Base-by-base conservation (phyloP, 176 grass and related monocot genomes). In the Musa beccarii region DNA sequence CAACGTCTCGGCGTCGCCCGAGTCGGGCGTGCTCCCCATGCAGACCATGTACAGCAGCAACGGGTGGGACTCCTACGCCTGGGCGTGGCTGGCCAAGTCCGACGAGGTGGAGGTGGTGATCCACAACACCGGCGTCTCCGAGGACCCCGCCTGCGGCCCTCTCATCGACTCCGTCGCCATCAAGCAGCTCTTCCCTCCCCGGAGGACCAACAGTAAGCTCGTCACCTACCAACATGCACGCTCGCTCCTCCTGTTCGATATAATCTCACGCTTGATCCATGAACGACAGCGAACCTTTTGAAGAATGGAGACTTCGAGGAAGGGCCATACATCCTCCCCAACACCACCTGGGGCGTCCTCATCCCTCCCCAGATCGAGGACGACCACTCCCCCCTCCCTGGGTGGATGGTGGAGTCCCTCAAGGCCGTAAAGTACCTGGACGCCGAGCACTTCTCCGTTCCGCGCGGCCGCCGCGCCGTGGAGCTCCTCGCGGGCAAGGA, bases 1-100 rank as follows among this genome's bases (percentile, higher is more conserved):
- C 43, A 96, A 92, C 77, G 84, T 96, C 3, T 87, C 92, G 3
- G 89, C 89, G n/a, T 85, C 87, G 10, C 74, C 82, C 2, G 86
- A 96, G 89, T 87, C 68, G 15, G 85, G 80, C 11, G 59, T 86
- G 19, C 81, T 96, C 4, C 55, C 89, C 19, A 84, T 96, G 83
- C 92, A 96, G 72, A 96, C 92, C 81, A 84, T 89, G 89, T 96
- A 96, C 84, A 96, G 89, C 85, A 89, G 92, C 87, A 96, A 84
- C 70, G 92, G 92, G 2, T 96, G 92, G 87, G 92, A 96, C 85
- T 96, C 89, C 29, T 96, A 96, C 87, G 63, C 89, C 77, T 96
- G 89, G 89, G 92, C 92, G 19, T 96, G 78, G 78, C 80, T 78
- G 54, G 89, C 89, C 51, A 71, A 0, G 73, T 72, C 72, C 78